These are phyloP conservation scores for Pythium inflatum DNA, from an alignment of 352 stramenopile genomes.

Conservation along the genomic window DNA sequence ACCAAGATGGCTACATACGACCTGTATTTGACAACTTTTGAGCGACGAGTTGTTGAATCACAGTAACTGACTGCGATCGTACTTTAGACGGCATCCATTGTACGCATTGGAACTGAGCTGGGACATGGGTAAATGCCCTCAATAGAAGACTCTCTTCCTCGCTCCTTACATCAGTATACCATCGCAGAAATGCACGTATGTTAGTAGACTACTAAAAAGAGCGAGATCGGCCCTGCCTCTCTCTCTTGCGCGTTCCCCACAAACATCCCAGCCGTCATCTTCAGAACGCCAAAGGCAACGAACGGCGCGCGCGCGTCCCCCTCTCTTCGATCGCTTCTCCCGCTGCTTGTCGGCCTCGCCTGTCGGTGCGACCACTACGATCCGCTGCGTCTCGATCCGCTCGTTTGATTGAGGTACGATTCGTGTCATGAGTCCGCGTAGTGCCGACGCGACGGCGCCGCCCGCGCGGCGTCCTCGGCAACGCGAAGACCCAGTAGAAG, in stretches of 20 bases:
- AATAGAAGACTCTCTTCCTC: background rate
- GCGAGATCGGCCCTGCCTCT: background rate
- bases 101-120: no score
- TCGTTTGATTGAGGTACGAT: constrained; percentile 8
- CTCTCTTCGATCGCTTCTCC: background rate
- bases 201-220: constrained; percentile 8
- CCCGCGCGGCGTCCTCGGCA: background rate
- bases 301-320: background rate
- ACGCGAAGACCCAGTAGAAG: background rate
- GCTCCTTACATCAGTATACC: background rate
- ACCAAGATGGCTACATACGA: constrained; percentile 24
- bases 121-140: background rate
- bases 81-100: no score
- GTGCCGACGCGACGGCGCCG: constrained; percentile 1
- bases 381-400: background rate
- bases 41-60: background rate
- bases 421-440: constrained; percentile 19
- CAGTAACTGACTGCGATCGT: background rate
- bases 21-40: constrained; percentile 6
- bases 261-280: background rate
- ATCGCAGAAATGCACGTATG: background rate
- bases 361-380: background rate
- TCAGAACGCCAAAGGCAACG: no score
- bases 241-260: background rate
- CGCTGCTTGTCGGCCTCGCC: background rate